phyloP scores from a whole-genome alignment of 2,329 filamentous ascomycete genomes.

The Leptographium wingfieldii region DNA sequence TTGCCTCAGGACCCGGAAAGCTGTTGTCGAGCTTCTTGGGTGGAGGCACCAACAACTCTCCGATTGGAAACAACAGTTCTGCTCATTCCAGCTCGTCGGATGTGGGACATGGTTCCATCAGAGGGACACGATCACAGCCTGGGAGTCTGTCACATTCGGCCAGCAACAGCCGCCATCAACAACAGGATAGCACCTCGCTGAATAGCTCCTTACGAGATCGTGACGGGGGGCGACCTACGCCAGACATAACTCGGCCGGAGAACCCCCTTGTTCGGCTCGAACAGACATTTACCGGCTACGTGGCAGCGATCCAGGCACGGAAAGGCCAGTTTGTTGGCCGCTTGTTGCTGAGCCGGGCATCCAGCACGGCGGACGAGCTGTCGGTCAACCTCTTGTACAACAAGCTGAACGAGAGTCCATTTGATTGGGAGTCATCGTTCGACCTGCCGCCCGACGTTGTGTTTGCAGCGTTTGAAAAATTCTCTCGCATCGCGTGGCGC shows the following conservation, averaged over 20 bases:
- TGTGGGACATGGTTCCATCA: slow-evolving; percentile 13
- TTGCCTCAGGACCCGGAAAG: slow-evolving; percentile 80
- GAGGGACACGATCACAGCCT: slow-evolving; percentile 6
- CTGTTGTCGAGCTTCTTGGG: slow-evolving; percentile 73
- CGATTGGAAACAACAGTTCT: slow-evolving; percentile 12
- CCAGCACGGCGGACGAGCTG: slow-evolving; percentile 56
- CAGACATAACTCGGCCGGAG: slow-evolving; percentile 42
- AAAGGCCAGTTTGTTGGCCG: slow-evolving; percentile 80
- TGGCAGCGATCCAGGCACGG: slow-evolving; percentile 67
- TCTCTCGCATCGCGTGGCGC: slow-evolving; percentile 75
- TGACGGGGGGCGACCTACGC: slow-evolving; percentile 26
- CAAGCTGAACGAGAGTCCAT: slow-evolving; percentile 69
- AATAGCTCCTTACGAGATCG: slow-evolving; percentile 41
- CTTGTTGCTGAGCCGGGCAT: slow-evolving; percentile 51
- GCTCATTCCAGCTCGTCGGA: slow-evolving; percentile 16
- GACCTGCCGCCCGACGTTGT: slow-evolving; percentile 73
- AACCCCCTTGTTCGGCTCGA: slow-evolving; percentile 64
- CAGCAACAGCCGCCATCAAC: slow-evolving; percentile 3
- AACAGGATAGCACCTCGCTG: slow-evolving; percentile 29
- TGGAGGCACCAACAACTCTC: slow-evolving; percentile 29
- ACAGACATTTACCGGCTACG: slow-evolving; percentile 73
- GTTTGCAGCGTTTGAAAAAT: slow-evolving; percentile 89
- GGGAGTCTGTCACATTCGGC: neutral
- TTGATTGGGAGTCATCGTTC: slow-evolving; percentile 60
- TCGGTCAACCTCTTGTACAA: slow-evolving; percentile 86